Base-by-base conservation (phyloP, 352 stramenopile species). In the Phytopythium oedochilum region DNA sequence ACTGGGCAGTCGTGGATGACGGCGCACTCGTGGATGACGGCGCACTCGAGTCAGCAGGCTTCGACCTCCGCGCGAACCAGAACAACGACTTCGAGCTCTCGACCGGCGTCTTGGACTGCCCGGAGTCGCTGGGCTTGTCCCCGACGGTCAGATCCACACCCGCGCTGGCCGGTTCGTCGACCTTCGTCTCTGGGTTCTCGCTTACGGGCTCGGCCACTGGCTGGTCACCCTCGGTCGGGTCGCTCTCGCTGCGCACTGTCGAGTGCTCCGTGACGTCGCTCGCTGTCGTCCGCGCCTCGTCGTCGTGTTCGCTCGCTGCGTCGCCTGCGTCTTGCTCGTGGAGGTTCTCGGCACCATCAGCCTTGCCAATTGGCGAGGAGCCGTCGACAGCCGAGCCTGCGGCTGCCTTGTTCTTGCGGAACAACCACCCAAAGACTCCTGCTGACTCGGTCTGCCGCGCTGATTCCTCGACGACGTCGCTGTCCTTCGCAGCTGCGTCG, bases 1-100 rank as follows among this genome's bases (percentile, higher is more conserved):
- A 29, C 11, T 46, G 20, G 0, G 40, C 14, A 26, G 7, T n/a
- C 5, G 10, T 52, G 18, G 6, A 20, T 23, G 11, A 46, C 58
- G 29, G 8, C 10, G 17, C 9, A n/a, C 4, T 22, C 43, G 44
- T 52, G 18, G 6, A 20, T 23, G 11, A 46, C 58, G 29, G 8
- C 10, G 17, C 9, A n/a, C 4, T 22, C 43, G 44, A 35, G 22
- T 55, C 44, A 39, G 20, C 18, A 14, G 39, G 9, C 31, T 35
- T 25, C 31, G 68, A 60, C 26, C 72, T 73, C 18, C 65, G 61
- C 49, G 57, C 68, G 36, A 77, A 71, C 68, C 61, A 66, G n/a
- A 61, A 67, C 1, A 74, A 62, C 15, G 68, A 63, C 39, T 46
- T 45, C 17, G 51, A 42, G 20, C 63, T 70, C 22, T 66, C 55